phyloP scores from a whole-genome alignment of 257 asterid species.

The Solanum bulbocastanum region DNA sequence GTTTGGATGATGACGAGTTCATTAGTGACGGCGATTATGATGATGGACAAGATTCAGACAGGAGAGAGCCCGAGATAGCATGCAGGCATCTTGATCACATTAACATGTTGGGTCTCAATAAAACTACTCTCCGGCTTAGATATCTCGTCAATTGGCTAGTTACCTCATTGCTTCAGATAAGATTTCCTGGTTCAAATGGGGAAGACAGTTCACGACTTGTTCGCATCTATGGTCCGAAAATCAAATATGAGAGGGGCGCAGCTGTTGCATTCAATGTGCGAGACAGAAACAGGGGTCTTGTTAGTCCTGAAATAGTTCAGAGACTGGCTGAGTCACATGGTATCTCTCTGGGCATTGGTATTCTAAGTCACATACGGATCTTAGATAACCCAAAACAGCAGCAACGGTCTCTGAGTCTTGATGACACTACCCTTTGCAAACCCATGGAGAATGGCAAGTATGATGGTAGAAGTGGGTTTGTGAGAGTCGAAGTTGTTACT shows the following conservation, averaged over 20 bases:
- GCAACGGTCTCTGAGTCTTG: conserved; percentile 39
- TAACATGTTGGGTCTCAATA: conserved; percentile 83
- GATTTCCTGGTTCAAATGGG: conserved; percentile 43
- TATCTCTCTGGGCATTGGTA: conserved; percentile 80
- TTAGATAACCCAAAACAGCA: conserved; percentile 54
- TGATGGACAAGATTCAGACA: conserved; percentile 65
- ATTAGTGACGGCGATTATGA: conserved; percentile 59
- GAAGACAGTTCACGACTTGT: conserved; percentile 48
- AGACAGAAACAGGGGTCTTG: conserved; percentile 62
- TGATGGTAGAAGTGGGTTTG: conserved; percentile 64
- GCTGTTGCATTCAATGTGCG: conserved; percentile 83
- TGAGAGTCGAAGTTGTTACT: conserved; percentile 92
- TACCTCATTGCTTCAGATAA: conserved; percentile 76
- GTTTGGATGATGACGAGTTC: conserved; percentile 72
- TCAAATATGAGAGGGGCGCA: conserved; percentile 92
- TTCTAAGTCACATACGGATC: conserved; percentile 75
- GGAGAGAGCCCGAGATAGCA: conserved; percentile 79
- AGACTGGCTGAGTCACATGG: conserved; percentile 71
- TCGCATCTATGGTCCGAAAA: conserved; percentile 91
- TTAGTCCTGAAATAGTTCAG: conserved; percentile 78
- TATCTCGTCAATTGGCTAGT: conserved; percentile 89
- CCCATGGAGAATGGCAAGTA: conserved; percentile 77
- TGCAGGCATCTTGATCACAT: conserved; percentile 89
- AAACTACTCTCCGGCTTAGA: conserved; percentile 76
- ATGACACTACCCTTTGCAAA: conserved; percentile 77